Conservation (phyloP, 2,329 filamentous ascomycete species). For the Neofusicoccum sp. region DNA sequence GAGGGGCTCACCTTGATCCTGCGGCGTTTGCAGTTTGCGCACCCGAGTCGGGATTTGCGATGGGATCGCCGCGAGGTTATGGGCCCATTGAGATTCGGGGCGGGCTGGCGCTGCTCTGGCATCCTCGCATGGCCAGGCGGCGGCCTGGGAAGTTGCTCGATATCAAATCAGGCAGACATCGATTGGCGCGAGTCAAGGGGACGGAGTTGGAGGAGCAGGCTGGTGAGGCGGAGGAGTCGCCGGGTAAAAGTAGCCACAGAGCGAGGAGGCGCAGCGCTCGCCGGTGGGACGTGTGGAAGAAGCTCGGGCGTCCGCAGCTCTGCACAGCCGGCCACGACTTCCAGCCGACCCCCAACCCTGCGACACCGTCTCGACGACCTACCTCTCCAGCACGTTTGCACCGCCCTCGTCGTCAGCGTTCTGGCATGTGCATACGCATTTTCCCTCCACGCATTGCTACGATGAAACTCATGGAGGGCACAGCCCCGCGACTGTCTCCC, state of each 20-base stretch:
- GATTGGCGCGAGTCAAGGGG: neutral
- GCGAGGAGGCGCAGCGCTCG: slow-evolving; percentile 9
- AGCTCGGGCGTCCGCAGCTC: neutral
- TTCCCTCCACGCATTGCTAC: too few species aligned
- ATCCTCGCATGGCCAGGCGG: slow-evolving; percentile 6
- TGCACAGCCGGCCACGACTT: neutral
- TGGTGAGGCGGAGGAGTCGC: neutral
- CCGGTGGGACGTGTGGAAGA: neutral
- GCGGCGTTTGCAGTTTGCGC: slow-evolving; percentile 17
- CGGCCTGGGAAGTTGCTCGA: neutral
- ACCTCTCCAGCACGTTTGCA: too few species aligned
- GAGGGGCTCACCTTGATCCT: slow-evolving; percentile 15
- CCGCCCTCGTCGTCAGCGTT: too few species aligned
- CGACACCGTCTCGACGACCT: too few species aligned
- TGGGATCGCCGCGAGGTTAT: slow-evolving; percentile 20
- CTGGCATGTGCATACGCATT: too few species aligned
- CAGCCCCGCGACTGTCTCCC: too few species aligned
- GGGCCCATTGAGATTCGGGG: neutral
- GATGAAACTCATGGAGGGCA: too few species aligned
- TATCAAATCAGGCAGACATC: neutral
- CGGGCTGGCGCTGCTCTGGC: slow-evolving; percentile 4
- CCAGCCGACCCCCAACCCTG: too few species aligned
- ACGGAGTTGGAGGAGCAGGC: neutral
- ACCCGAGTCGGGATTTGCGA: slow-evolving; percentile 19
- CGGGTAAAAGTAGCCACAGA: slow-evolving; percentile 1